These are phyloP conservation scores for Scheffersomyces spartinae DNA, from an alignment of 805 yeast species.

Conservation along the genomic window DNA sequence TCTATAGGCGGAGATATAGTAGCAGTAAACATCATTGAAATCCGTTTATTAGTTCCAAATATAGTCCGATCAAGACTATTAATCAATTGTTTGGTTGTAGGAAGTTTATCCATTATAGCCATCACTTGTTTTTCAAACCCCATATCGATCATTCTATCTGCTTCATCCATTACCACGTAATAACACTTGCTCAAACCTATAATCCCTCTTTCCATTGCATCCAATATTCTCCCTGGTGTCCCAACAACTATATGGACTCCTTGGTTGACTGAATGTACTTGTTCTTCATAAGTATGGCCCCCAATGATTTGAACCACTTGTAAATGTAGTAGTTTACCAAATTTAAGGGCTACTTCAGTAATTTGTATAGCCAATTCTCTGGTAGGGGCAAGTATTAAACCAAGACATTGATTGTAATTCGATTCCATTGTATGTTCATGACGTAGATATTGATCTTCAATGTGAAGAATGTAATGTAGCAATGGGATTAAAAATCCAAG, in stretches of 20 bases:
- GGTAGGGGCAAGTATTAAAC: conserved; percentile 78
- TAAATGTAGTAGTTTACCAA: conserved; percentile 30
- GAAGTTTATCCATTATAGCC: conserved; percentile 45
- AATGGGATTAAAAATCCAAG: conserved; percentile 72
- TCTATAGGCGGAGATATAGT: conserved; percentile 76
- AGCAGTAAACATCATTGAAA: conserved; percentile 89
- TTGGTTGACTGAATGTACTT: conserved; percentile 42
- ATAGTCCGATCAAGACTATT: conserved; percentile 24
- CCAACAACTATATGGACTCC: conserved; percentile 81
- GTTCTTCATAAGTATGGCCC: conserved; percentile 77
- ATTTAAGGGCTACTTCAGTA: conserved; percentile 48
- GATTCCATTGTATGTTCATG: conserved; percentile 32
- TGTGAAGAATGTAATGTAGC: conserved; percentile 34
- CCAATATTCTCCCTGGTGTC: conserved; percentile 88
- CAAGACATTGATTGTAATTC: conserved; percentile 57
- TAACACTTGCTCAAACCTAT: conserved; percentile 49
- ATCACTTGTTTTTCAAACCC: conserved; percentile 81
- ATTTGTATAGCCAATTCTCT: conserved; percentile 90
- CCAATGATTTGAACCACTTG: conserved; percentile 67
- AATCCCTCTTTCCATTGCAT: conserved; percentile 60
- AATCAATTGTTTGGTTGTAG: conserved; percentile 19
- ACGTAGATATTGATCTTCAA: conserved; percentile 20
- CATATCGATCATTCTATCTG: conserved; percentile 91
- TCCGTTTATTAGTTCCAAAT: conserved; percentile 26
- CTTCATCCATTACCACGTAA: conserved; percentile 80